A percentile compares a stretch with the other conserved stretches of the same genome.
Evolutionary conservation across 2,329 filamentous ascomycete genomes (phyloP).

Genomic region (Diaporthe batatas): DNA sequence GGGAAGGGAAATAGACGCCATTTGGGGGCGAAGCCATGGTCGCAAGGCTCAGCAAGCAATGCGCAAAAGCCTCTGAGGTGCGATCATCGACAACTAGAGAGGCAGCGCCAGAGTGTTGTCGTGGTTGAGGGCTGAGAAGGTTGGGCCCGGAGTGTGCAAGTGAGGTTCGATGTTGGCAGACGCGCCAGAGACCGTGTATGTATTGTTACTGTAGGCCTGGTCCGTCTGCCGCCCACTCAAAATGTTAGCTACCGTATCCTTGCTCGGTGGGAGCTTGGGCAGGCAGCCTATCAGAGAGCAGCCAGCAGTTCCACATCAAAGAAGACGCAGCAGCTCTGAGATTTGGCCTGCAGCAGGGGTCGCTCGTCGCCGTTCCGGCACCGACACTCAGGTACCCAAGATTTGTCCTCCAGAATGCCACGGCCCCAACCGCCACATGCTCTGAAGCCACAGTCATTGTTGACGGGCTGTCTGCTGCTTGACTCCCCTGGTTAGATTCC

Average conservation of each 20-base stretch:
- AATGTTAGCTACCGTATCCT: constrained; percentile 31
- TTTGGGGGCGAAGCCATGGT: constrained; percentile 80
- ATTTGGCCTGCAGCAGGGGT: constrained; percentile 21
- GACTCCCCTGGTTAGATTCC: not conserved
- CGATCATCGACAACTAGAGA: constrained; percentile 41
- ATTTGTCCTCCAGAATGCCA: not conserved
- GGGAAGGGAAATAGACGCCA: constrained; percentile 82
- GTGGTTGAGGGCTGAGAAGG: not conserved
- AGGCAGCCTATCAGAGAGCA: constrained; percentile 20
- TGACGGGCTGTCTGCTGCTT: not conserved
- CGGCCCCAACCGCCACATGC: not conserved
- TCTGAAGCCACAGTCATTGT: not conserved
- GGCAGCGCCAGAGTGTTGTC: constrained; percentile 37
- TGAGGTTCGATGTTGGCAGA: constrained; percentile 21
- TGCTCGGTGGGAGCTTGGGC: constrained; percentile 3
- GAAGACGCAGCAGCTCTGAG: not conserved
- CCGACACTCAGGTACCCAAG: constrained; percentile 17
- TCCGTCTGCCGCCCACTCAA: constrained; percentile 17
- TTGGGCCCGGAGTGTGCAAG: constrained; percentile 13
- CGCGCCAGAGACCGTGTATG: constrained; percentile 36
- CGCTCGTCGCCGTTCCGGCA: constrained; percentile 31
- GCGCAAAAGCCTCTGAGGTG: constrained; percentile 32
- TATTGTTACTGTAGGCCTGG: not conserved
- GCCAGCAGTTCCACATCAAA: constrained; percentile 2
- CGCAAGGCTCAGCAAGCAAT: constrained; percentile 62